A percentile compares a stretch with the other conserved stretches of the same genome.
These are phyloP conservation scores for Gossypium raimondii DNA, from an alignment of 345 rosid species.

Conservation along the genomic window DNA sequence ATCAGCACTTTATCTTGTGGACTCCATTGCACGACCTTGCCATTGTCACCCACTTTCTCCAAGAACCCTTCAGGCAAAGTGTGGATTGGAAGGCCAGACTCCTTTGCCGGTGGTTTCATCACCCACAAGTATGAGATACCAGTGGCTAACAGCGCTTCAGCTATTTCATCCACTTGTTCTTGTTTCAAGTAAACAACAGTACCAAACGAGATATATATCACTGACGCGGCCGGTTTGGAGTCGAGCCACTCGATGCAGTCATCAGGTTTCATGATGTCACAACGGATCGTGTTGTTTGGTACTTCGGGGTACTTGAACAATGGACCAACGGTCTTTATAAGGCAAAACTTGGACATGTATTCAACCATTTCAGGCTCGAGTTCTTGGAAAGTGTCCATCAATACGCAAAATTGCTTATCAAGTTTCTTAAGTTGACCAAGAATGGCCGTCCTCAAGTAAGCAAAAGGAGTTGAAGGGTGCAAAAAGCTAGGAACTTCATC, in stretches of 20 bases:
- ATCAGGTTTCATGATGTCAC: conserved; percentile 49
- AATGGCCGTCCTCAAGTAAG: conserved; percentile 42
- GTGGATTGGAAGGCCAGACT: conserved; percentile 25
- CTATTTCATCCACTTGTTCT: conserved; percentile 72
- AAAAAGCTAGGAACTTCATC: conserved; percentile 83
- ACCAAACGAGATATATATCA: conserved; percentile 79
- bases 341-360: conserved; percentile 53
- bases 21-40: conserved; percentile 66
- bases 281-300: conserved; percentile 32
- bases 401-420: conserved; percentile 57
- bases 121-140: conserved; percentile 70
- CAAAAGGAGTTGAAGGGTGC: conserved; percentile 48
- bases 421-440: conserved; percentile 58
- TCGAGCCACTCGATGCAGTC: conserved; percentile 77
- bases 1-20: conserved; percentile 70
- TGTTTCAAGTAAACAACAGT: conserved; percentile 55
- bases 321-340: conserved; percentile 52
- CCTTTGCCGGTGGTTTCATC: conserved; percentile 46
- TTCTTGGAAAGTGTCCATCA: conserved; percentile 69
- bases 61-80: conserved; percentile 61
- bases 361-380: conserved; percentile 66
- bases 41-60: conserved; percentile 51
- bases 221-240: conserved; percentile 52
- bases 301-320: conserved; percentile 48
- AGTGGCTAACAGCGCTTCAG: conserved; percentile 52